Base-by-base conservation (phyloP, 1,139 yeast species). In the Kluyveromyces marxianus region DNA sequence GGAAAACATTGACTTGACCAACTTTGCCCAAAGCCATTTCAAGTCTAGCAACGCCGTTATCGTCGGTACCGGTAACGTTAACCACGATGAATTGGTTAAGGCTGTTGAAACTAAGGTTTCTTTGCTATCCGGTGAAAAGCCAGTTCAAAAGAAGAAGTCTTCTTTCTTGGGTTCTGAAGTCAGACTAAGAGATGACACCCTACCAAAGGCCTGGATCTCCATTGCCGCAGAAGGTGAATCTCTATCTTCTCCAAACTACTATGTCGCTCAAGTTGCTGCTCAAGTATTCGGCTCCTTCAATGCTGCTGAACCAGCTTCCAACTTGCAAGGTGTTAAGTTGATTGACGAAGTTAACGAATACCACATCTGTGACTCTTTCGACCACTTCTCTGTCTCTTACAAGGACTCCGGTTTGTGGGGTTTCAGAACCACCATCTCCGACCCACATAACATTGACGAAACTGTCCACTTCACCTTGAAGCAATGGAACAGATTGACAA, bases 381-480 rank as follows among this genome's bases (percentile, higher is more conserved):
- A 75, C 57, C 92, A 83, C 69, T 84, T 81, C 74, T 78, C 87
- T 54, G 68, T 68, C 48, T 79, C 87, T 44, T 83, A 79, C 74
- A 75, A 84, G 55, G 88, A 83, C 68, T 71, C 82, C 49, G 92
- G 94, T 63, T 76, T 85, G 67, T 85, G 89, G 88, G 95, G 95
- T 63, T 81, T 81, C 71, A 72, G 76, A 64, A 75, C 86, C 52
- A 80, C 77, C 62, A 74, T 81, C 54, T 71, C 82, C 49, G 78
- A 82, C 68, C 64, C 80, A 54, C 67, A 56, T 42, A 70, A 72
- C 58, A 69, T 84, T 57, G 94, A 84, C 67, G 95, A 85, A 62
- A 77, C 83, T 55, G 73, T 79, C 52, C 95, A 85, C 69, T 84
- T 84, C 70, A 73, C 86, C 51, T 73, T 83, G 69, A 85, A 83